phyloP scores from a whole-genome alignment of 345 rosid species.

The Rhizophora apiculata region DNA sequence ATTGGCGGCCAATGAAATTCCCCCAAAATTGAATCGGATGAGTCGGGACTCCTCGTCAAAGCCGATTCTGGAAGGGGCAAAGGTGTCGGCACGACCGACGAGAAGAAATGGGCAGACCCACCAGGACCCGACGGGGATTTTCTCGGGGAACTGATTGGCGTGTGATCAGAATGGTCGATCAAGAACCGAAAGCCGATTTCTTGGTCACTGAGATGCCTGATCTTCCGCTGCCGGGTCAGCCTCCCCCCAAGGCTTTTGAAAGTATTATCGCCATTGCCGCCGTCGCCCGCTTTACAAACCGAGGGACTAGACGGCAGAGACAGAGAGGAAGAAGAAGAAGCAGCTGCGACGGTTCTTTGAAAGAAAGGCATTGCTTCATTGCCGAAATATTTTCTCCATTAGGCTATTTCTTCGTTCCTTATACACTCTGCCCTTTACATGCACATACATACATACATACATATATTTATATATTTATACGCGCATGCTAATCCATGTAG shows the following conservation, averaged over 20 bases:
- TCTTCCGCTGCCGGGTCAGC: slow-evolving; percentile 53
- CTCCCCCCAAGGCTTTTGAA: slow-evolving; percentile 17
- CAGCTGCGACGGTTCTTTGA: not conserved
- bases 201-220: slow-evolving; percentile 41
- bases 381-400: no score
- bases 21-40: slow-evolving; percentile 15
- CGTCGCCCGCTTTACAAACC: not conserved
- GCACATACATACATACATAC: no score
- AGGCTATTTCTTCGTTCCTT: no score
- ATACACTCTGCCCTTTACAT: no score
- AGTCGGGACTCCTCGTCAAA: slow-evolving; percentile 17
- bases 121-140: slow-evolving; percentile 20
- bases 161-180: slow-evolving; percentile 26
- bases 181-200: slow-evolving; percentile 35
- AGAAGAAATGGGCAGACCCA: slow-evolving; percentile 28
- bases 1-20: slow-evolving; percentile 20
- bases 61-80: slow-evolving; percentile 50
- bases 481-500: no score
- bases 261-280: slow-evolving; percentile 8
- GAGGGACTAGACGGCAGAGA: slow-evolving; percentile 15
- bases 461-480: no score
- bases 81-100: slow-evolving; percentile 48
- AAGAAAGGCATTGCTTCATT: not conserved
- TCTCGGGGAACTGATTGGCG: slow-evolving; percentile 28
- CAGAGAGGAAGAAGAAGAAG: not conserved